Conservation (phyloP, 371 early-diverging fungal genomes). For the Fennellomyces sp. region DNA sequence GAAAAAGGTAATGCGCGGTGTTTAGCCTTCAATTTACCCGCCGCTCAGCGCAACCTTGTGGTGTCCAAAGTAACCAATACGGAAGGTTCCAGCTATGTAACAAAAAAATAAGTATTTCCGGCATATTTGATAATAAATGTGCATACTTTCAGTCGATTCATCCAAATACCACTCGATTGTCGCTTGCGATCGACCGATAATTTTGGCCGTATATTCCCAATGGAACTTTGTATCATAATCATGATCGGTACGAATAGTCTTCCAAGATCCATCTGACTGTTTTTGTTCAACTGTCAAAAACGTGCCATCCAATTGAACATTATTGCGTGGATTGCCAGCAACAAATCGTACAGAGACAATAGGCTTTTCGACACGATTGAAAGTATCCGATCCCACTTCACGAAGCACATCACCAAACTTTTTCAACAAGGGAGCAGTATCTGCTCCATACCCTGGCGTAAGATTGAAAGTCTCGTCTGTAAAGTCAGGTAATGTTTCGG, state of each 20-base stretch:
- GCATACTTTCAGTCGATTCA: slow-evolving; percentile 20
- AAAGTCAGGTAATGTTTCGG: slow-evolving; percentile 31
- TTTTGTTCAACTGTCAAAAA: slow-evolving; percentile 59
- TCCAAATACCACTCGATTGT: slow-evolving; percentile 41
- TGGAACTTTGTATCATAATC: slow-evolving; percentile 50
- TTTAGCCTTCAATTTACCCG: slow-evolving; percentile 22
- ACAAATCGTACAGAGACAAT: slow-evolving; percentile 50
- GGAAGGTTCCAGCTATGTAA: slow-evolving; percentile 31
- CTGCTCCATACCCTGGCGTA: slow-evolving; percentile 48
- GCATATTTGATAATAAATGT: slow-evolving; percentile 13
- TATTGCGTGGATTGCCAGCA: slow-evolving; percentile 64
- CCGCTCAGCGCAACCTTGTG: slow-evolving; percentile 21
- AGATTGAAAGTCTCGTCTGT: slow-evolving; percentile 42
- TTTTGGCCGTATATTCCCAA: slow-evolving; percentile 29
- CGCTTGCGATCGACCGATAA: slow-evolving; percentile 39
- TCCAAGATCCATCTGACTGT: slow-evolving; percentile 31
- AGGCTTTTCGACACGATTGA: slow-evolving; percentile 12
- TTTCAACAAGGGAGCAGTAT: slow-evolving; percentile 42
- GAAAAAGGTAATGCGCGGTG: neutral
- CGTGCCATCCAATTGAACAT: slow-evolving; percentile 35
- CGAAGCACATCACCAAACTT: slow-evolving; percentile 51
- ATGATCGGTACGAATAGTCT: slow-evolving; percentile 39
- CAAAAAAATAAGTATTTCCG: slow-evolving; percentile 15
- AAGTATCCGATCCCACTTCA: slow-evolving; percentile 24
- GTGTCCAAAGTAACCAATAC: slow-evolving; percentile 43